Percentiles rank a stretch among this genome's conserved stretches.
Evolutionary conservation across 2,329 filamentous ascomycete genomes (phyloP).

Genomic region (Pseudogymnoascus sp.): DNA sequence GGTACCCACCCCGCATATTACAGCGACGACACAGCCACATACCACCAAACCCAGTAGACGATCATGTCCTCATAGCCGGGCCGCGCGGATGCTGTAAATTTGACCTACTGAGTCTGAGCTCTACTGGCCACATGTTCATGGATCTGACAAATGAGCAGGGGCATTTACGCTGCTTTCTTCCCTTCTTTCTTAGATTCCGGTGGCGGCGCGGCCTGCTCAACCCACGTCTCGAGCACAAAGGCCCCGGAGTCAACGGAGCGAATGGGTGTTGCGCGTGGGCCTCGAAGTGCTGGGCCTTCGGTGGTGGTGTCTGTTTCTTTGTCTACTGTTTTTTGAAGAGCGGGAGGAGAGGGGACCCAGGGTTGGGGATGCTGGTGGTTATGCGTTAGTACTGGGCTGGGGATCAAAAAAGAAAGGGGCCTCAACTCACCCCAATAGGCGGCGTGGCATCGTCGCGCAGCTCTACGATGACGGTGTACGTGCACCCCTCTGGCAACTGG

Average conservation of each 20-base stretch:
- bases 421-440: conserved; percentile 47
- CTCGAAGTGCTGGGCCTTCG: conserved; percentile 36
- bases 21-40: background rate
- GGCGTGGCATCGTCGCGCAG: conserved; percentile 47
- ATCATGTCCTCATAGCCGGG: background rate
- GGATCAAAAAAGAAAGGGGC: background rate
- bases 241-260: conserved; percentile 57
- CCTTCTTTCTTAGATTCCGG: background rate
- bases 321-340: conserved; percentile 28
- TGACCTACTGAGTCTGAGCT: background rate
- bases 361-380: conserved; percentile 47
- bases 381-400: conserved; percentile 8
- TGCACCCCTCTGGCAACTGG: conserved; percentile 56
- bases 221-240: conserved; percentile 61
- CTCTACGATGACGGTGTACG: conserved; percentile 71
- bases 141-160: background rate
- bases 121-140: background rate
- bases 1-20: background rate
- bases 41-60: background rate
- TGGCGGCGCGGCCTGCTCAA: conserved; percentile 49
- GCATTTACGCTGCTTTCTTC: background rate
- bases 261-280: conserved; percentile 51
- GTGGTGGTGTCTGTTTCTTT: conserved; percentile 23
- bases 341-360: conserved; percentile 50
- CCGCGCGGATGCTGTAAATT: background rate